These are phyloP conservation scores for Orbilia oligospora DNA, from an alignment of 2,329 filamentous ascomycete genomes.

Conservation along the genomic window DNA sequence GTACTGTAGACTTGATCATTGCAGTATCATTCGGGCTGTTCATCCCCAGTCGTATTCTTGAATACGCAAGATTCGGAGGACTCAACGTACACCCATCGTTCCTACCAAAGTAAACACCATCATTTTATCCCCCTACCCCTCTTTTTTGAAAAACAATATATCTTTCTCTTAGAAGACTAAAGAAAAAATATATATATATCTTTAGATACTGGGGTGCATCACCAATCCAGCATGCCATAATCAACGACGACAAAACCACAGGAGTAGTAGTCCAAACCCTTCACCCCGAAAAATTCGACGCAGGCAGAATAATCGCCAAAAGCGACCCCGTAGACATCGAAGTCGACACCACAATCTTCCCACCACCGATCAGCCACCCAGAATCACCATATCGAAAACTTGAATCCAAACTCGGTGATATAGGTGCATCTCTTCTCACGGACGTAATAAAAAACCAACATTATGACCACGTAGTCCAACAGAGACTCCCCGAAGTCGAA, in stretches of 20 bases:
- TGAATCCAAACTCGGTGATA: constrained; percentile 72
- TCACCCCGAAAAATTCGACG: constrained; percentile 81
- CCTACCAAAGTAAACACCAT: constrained; percentile 77
- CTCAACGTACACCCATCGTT: constrained; percentile 94
- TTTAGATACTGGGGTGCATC: constrained; percentile 83
- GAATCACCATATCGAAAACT: constrained; percentile 71
- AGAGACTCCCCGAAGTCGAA: constrained; percentile 69
- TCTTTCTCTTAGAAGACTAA: background rate
- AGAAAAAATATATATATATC: constrained; percentile 7
- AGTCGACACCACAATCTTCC: constrained; percentile 66
- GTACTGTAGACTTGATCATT: constrained; percentile 80
- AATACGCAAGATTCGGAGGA: constrained; percentile 81
- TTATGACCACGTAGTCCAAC: constrained; percentile 72
- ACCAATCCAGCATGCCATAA: constrained; percentile 86
- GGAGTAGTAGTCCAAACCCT: constrained; percentile 92
- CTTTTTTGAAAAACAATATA: too few species aligned
- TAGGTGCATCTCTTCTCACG: constrained; percentile 81
- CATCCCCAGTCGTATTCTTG: constrained; percentile 82
- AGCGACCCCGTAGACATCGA: constrained; percentile 64
- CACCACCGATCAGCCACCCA: constrained; percentile 72
- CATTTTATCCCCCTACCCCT: too few species aligned
- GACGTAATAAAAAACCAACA: constrained; percentile 74
- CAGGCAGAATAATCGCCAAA: constrained; percentile 81
- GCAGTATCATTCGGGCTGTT: constrained; percentile 96
- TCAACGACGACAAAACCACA: constrained; percentile 74